These are phyloP conservation scores for Flaveria linearis DNA, from an alignment of 129 eudicot species.

Conservation along the genomic window DNA sequence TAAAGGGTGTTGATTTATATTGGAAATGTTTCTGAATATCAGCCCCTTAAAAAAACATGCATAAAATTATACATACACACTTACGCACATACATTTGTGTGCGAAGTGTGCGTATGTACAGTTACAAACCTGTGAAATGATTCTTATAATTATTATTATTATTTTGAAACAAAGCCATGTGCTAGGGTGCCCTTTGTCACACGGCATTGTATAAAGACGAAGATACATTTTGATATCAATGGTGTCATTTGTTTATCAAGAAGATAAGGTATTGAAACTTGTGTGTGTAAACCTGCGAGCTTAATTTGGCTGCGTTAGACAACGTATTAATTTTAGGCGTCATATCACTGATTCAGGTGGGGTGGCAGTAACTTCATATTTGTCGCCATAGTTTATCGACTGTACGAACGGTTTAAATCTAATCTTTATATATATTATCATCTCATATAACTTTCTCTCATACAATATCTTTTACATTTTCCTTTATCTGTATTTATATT, in stretches of 20 bases:
- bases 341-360: slow-evolving; percentile 1
- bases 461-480: neutral
- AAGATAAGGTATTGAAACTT: slow-evolving; percentile 23
- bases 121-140: neutral
- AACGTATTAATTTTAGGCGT: neutral
- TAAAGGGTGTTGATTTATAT: no score
- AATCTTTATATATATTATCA: no score
- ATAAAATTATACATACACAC: no score
- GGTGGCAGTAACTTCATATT: neutral
- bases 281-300: slow-evolving; percentile 21
- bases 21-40: no score
- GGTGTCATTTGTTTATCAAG: neutral
- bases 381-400: neutral
- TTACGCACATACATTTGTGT: no score
- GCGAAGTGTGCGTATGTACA: no score
- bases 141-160: neutral
- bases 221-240: neutral
- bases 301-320: slow-evolving; percentile 34
- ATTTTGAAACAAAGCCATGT: slow-evolving; percentile 20
- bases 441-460: no score
- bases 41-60: no score
- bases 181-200: slow-evolving; percentile 27
- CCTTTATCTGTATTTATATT: neutral
- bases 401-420: neutral
- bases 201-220: slow-evolving; percentile 29